Conservation (phyloP, 2,329 filamentous ascomycete species). For the Erysiphe pulchra region DNA sequence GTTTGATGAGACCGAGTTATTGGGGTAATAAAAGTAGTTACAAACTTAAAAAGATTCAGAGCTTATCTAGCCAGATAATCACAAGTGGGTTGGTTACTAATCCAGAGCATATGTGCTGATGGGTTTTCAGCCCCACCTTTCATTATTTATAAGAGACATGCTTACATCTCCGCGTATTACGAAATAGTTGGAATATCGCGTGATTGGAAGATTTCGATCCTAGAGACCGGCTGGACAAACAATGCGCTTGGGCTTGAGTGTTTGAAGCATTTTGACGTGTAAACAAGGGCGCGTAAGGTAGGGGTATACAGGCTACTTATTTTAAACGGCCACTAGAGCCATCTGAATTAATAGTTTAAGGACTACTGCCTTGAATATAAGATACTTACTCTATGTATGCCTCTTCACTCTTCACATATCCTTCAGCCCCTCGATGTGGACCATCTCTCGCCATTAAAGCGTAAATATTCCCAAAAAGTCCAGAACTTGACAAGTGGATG, state of each 20-base stretch:
- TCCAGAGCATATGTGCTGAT: neutral
- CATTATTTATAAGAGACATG: neutral
- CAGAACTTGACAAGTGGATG: neutral
- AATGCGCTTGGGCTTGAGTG: constrained; percentile 14
- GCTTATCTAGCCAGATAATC: neutral
- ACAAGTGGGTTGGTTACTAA: neutral
- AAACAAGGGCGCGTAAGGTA: constrained; percentile 8
- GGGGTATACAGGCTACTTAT: constrained; percentile 15
- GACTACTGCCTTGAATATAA: constrained; percentile 14
- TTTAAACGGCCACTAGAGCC: constrained; percentile 14
- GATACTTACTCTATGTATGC: constrained; percentile 13
- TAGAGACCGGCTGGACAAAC: constrained; percentile 14
- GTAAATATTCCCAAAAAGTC: constrained; percentile 9
- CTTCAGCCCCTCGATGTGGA: constrained; percentile 17
- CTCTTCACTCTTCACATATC: constrained; percentile 15
- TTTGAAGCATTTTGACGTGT: constrained; percentile 15
- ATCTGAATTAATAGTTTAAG: constrained; percentile 12
- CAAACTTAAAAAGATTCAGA: neutral
- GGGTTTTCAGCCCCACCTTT: neutral
- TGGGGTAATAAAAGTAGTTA: neutral
- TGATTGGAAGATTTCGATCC: constrained; percentile 12
- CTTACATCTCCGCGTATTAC: constrained; percentile 9
- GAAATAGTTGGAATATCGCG: constrained; percentile 5
- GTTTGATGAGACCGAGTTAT: neutral
- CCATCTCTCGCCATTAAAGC: constrained; percentile 15